Evolutionary conservation across 192 early-diverging fungal genomes (phyloP), one percentile per base, ranked within the genome.

Genomic region (Coemansia reversa): DNA sequence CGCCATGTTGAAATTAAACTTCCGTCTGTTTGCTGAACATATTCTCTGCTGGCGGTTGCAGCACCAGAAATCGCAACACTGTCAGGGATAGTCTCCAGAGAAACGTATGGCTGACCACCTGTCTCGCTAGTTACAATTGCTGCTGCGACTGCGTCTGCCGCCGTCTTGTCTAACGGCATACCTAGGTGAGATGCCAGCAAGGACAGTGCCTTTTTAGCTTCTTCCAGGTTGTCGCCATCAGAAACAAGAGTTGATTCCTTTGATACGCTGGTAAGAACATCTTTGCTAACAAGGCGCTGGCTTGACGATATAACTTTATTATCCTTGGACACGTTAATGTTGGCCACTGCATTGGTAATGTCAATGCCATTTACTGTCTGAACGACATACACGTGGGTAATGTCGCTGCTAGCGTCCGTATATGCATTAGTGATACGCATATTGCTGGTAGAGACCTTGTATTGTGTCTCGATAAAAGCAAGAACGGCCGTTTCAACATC

Each of bases 351-450:
- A 72, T 97, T 97, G 53, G 85, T 76, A 7, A 97, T 83, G 66
- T 90, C 86, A 5, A 90, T 54, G 23, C 89, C 93, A 66, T 87
- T 65, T 20, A 86, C 59, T 5, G 82, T 65, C 69, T 97, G 95
- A 52, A 88, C 86, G 29, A 93, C 63, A 71, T 94, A 90, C 11
- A 95, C 91, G 73, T 95, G 93, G n/a, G 92, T 92, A 7, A 94
- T 84, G 24, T 89, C 90, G 45, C 84, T 90, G 70, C 87, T 85
- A 14, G 85, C 73, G 5, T 90, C 89, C 11, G 70, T 81, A 71
- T 92, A 91, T 12, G 83, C 65, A 69, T 84, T 84, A 54, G 89
- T 87, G 52, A 93, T 81, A 20, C 83, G 57, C 58, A 85, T 55
- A 8, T 60, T 64, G 27, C 22, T 19, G 2, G 60, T 12, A 0